Percentiles rank a stretch among this genome's conserved stretches.
Conservation (phyloP, 2,329 filamentous ascomycete genomes). For the Fonsecaea erecta region DNA sequence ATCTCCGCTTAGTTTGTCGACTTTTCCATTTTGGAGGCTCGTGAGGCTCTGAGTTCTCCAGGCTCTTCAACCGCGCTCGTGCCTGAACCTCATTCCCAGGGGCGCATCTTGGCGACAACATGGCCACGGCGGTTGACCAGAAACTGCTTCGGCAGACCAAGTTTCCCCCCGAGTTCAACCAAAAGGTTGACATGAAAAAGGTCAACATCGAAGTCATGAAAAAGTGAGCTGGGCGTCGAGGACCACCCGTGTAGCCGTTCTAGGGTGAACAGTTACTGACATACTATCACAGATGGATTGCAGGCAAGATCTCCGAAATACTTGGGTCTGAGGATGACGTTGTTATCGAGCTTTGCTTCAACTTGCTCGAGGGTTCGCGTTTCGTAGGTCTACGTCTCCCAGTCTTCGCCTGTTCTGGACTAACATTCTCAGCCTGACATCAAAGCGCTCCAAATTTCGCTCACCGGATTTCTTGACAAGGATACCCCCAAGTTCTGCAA, state of each 20-base stretch:
- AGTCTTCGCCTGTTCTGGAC: background rate
- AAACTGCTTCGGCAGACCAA: constrained; percentile 90
- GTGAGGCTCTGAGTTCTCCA: background rate
- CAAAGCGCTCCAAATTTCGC: constrained; percentile 90
- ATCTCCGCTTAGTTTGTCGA: constrained; percentile 6
- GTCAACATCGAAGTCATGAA: constrained; percentile 98
- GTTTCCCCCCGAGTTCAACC: constrained; percentile 89
- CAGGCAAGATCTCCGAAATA: constrained; percentile 81
- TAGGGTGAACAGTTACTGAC: constrained; percentile 20
- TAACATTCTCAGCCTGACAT: constrained; percentile 75
- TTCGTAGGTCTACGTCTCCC: constrained; percentile 63
- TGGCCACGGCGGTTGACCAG: constrained; percentile 74
- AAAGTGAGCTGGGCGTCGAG: constrained; percentile 65
- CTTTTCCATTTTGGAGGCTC: constrained; percentile 2
- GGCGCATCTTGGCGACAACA: constrained; percentile 14
- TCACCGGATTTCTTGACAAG: constrained; percentile 93
- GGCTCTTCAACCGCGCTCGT: background rate
- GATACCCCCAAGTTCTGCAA: constrained; percentile 89
- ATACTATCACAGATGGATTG: constrained; percentile 76
- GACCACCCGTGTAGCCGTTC: constrained; percentile 10
- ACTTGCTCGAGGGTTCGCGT: constrained; percentile 71
- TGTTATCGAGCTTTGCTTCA: constrained; percentile 81
- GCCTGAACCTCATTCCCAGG: background rate
- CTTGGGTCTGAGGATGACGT: constrained; percentile 94
- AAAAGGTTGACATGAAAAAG: constrained; percentile 96